A percentile compares a stretch with the other conserved stretches of the same genome.
These are phyloP conservation scores for Phlebiopsis flavidoalba DNA, from an alignment of 768 basidiomycete species.

Conservation along the genomic window DNA sequence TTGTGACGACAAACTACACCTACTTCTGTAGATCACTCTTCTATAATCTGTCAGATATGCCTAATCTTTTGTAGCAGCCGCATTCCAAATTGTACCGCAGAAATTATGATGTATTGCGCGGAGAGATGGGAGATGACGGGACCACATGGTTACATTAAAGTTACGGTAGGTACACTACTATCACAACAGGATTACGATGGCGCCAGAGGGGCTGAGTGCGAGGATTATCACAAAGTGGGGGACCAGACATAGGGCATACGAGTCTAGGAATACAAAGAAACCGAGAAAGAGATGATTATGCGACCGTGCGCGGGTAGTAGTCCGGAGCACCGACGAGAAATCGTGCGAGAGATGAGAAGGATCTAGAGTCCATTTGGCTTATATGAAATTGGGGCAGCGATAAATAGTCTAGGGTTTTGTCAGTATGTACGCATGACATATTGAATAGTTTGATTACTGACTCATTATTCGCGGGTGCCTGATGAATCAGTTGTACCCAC, in stretches of 20 bases:
- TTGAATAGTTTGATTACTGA: background rate
- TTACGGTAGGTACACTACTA: background rate
- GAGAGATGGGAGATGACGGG: background rate
- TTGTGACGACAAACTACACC: background rate
- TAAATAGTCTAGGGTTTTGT: background rate
- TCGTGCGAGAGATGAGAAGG: background rate
- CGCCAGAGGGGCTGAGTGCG: background rate
- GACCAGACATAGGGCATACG: background rate
- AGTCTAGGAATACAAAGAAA: background rate
- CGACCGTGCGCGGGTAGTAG: background rate
- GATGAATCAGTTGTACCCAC: conserved; percentile 11
- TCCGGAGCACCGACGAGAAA: background rate
- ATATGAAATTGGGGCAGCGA: background rate
- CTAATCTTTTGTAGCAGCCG: background rate
- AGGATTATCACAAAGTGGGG: background rate
- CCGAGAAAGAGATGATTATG: background rate
- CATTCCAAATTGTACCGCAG: background rate
- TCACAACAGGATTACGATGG: background rate
- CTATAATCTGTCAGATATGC: background rate
- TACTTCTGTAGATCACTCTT: background rate
- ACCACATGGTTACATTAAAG: background rate
- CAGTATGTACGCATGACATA: background rate
- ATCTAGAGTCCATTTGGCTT: background rate
- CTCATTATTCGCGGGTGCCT: background rate
- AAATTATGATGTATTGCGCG: background rate